A percentile compares a stretch with the other conserved stretches of the same genome.
Evolutionary conservation across 495 filamentous ascomycete species (phyloP).

Genomic region (Penicillium robsamsonii): DNA sequence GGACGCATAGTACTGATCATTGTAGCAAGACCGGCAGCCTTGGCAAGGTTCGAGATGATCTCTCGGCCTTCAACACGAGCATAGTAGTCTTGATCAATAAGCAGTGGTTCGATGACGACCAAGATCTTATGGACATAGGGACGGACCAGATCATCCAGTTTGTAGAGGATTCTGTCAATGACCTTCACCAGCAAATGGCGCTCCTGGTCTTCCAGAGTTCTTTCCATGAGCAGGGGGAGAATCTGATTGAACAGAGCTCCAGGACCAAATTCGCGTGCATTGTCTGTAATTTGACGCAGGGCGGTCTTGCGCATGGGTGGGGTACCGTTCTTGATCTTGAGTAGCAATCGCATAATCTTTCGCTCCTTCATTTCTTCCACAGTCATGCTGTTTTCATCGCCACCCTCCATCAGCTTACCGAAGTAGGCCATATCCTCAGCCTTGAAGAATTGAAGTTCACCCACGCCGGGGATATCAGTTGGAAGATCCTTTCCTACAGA

Average conservation of each 20-base stretch:
- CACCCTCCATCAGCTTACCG: constrained; percentile 91
- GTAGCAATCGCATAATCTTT: constrained; percentile 94
- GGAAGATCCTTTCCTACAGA: constrained; percentile 87
- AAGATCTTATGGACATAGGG: constrained; percentile 98
- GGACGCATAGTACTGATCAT: constrained; percentile 99
- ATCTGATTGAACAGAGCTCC: constrained; percentile 97
- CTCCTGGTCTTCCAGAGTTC: constrained; percentile 96
- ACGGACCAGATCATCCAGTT: constrained; percentile 93
- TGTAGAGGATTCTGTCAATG: constrained; percentile 97
- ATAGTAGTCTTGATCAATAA: constrained; percentile 99
- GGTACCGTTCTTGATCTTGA: constrained; percentile 99
- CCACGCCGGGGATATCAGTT: constrained; percentile 95
- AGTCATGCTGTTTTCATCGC: constrained; percentile 86
- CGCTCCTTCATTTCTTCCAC: constrained; percentile 96
- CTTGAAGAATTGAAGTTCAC: constrained; percentile 98
- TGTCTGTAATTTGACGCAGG: constrained; percentile 96
- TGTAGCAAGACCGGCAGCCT: constrained; percentile 93
- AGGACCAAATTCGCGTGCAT: constrained; percentile 94
- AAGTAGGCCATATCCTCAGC: constrained; percentile 99
- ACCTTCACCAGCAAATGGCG: constrained; percentile 98
- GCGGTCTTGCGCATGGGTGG: constrained; percentile 99
- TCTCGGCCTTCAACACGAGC: constrained; percentile 97
- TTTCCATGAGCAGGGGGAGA: constrained; percentile 96
- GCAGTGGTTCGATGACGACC: constrained; percentile 96
- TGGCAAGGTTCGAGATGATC: constrained; percentile 96